Evolutionary conservation across 2,329 filamentous ascomycete genomes (phyloP).

Genomic region (Cordyceps cicadae): DNA sequence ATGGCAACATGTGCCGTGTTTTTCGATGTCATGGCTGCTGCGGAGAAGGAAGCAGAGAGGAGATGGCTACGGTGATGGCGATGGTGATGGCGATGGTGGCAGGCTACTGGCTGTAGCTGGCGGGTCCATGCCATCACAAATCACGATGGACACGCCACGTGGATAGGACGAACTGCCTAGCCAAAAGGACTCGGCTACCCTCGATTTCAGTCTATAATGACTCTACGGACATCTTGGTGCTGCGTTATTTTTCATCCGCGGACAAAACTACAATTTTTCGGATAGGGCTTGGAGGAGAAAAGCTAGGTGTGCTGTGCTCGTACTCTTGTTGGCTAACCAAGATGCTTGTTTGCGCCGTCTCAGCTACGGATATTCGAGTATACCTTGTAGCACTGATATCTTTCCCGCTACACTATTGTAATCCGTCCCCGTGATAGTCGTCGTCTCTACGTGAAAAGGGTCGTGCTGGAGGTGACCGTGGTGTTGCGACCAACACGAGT

Average conservation of each 20-base stretch:
- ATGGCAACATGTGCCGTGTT: constrained; percentile 50
- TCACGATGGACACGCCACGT: background rate
- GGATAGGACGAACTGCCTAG: background rate
- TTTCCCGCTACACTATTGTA: background rate
- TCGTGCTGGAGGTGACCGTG: background rate
- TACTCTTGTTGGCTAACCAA: background rate
- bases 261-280: too few relatives aligned
- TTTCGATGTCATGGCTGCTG: background rate
- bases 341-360: background rate
- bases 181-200: background rate
- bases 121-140: background rate
- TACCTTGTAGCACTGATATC: background rate
- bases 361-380: background rate
- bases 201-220: background rate
- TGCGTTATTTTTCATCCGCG: background rate
- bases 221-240: background rate
- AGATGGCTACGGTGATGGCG: background rate
- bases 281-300: too few relatives aligned
- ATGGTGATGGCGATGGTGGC: background rate
- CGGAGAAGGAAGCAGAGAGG: too few relatives aligned
- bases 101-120: background rate
- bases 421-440: background rate
- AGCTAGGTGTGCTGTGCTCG: too few relatives aligned
- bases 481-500: background rate
- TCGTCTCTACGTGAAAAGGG: background rate